These are phyloP conservation scores for Phytophthora litchii DNA, from an alignment of 352 stramenopile genomes.

Conservation along the genomic window DNA sequence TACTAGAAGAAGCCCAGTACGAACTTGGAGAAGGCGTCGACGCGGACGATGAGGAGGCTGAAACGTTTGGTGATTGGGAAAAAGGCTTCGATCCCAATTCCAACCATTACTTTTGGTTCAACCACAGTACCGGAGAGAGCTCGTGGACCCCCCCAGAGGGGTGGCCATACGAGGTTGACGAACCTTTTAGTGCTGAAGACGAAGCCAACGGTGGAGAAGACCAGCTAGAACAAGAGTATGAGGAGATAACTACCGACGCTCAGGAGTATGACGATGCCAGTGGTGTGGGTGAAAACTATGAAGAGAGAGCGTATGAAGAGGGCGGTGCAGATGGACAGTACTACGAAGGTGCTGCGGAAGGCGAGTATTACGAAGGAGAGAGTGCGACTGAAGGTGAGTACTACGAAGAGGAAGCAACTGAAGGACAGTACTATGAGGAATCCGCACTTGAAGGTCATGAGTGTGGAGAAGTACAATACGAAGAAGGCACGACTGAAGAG, in stretches of 20 bases:
- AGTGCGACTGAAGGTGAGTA: not conserved
- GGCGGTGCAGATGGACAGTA: conserved; percentile 6
- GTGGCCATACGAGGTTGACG: conserved; percentile 77
- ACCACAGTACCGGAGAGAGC: conserved; percentile 78
- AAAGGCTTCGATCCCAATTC: conserved; percentile 83
- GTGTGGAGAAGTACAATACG: conserved; percentile 17
- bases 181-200: conserved; percentile 59
- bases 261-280: conserved; percentile 16
- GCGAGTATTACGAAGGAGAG: conserved; percentile 8
- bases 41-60: conserved; percentile 75
- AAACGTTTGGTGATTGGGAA: conserved; percentile 85
- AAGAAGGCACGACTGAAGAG: conserved; percentile 10
- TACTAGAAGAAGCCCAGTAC: conserved; percentile 11
- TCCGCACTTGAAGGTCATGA: conserved; percentile 5
- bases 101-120: conserved; percentile 92
- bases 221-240: conserved; percentile 18
- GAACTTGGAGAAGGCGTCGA: conserved; percentile 52
- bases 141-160: conserved; percentile 78
- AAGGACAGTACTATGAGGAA: conserved; percentile 9
- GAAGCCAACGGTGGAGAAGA: conserved; percentile 15
- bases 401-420: conserved; percentile 2
- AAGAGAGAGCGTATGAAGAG: conserved; percentile 20
- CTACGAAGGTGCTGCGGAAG: conserved; percentile 8
- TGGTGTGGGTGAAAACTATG: conserved; percentile 17
- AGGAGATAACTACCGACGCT: conserved; percentile 5